A percentile compares a stretch with the other conserved stretches of the same genome.
phyloP scores from a whole-genome alignment of 1,284 basidiomycete species.

The Macrocystidia cucumis region DNA sequence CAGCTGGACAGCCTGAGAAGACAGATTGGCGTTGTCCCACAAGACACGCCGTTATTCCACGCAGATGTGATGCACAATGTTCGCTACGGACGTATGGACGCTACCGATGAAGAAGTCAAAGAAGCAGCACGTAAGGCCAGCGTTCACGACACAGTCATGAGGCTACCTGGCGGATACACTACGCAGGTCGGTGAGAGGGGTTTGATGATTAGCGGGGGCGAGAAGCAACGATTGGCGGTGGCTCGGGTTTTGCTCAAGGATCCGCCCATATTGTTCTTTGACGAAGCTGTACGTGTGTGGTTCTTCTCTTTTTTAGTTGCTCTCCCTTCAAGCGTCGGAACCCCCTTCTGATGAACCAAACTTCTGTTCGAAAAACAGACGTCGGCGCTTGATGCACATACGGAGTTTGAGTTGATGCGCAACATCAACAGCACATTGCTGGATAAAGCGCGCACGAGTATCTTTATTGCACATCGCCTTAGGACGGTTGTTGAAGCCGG shows the following conservation, averaged over 20 bases:
- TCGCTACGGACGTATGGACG: slow-evolving; percentile 85
- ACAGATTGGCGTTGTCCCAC: slow-evolving; percentile 90
- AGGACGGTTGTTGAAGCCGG: slow-evolving; percentile 88
- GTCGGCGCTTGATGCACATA: slow-evolving; percentile 90
- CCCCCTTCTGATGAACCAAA: too few relatives aligned
- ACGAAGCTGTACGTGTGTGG: slow-evolving; percentile 76
- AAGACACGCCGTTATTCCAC: slow-evolving; percentile 97
- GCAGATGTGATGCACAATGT: slow-evolving; percentile 94
- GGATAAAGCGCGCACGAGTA: slow-evolving; percentile 78
- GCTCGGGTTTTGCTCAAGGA: slow-evolving; percentile 91
- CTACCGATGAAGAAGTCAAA: slow-evolving; percentile 84
- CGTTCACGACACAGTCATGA: slow-evolving; percentile 76
- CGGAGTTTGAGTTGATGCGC: slow-evolving; percentile 91
- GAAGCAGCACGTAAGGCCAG: slow-evolving; percentile 83
- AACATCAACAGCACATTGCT: slow-evolving; percentile 83
- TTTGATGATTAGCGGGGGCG: slow-evolving; percentile 96
- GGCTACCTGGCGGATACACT: slow-evolving; percentile 79
- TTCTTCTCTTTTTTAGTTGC: slow-evolving; percentile 1
- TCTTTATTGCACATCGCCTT: slow-evolving; percentile 92
- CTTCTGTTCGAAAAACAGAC: too few relatives aligned
- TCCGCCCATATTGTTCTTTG: slow-evolving; percentile 93
- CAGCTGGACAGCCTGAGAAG: slow-evolving; percentile 69
- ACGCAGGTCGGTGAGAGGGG: slow-evolving; percentile 96
- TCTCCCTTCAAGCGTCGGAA: too few relatives aligned
- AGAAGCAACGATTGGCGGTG: slow-evolving; percentile 95